phyloP scores from a whole-genome alignment of 2,329 filamentous ascomycete genomes.

The Claviceps fusiformis region DNA sequence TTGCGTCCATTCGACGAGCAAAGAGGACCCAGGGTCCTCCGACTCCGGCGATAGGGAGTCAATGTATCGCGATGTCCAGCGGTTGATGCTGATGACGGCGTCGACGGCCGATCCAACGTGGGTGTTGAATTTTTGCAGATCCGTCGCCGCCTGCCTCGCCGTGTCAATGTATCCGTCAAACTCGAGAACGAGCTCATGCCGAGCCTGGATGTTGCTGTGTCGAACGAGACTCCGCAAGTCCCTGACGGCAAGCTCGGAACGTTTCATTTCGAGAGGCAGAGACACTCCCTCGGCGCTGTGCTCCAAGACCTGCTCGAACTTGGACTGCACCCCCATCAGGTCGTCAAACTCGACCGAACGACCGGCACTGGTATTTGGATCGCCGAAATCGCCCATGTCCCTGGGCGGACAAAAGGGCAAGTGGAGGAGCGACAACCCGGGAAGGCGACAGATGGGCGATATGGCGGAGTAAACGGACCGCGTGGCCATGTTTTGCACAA shows the following conservation, averaged over 20 bases:
- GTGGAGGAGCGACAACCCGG: slow-evolving; percentile 46
- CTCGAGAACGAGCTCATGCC: slow-evolving; percentile 59
- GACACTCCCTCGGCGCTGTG: slow-evolving; percentile 51
- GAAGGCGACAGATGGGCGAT: slow-evolving; percentile 56
- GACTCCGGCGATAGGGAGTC: slow-evolving; percentile 39
- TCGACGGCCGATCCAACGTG: slow-evolving; percentile 64
- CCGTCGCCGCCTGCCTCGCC: slow-evolving; percentile 47
- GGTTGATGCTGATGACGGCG: slow-evolving; percentile 59
- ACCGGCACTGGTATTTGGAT: slow-evolving; percentile 8
- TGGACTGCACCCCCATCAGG: slow-evolving; percentile 59
- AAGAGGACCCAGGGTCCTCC: slow-evolving; percentile 18
- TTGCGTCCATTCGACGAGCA: slow-evolving; percentile 25
- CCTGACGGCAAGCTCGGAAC: slow-evolving; percentile 53
- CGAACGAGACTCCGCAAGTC: slow-evolving; percentile 16
- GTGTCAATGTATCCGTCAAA: slow-evolving; percentile 64
- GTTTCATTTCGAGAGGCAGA: slow-evolving; percentile 67
- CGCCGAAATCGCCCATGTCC: slow-evolving; percentile 9
- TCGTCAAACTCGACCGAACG: slow-evolving; percentile 19
- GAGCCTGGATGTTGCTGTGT: slow-evolving; percentile 53
- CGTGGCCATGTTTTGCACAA: slow-evolving; percentile 49
- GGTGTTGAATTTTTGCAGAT: slow-evolving; percentile 63
- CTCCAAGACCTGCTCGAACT: slow-evolving; percentile 63
- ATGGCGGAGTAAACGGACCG: slow-evolving; percentile 47
- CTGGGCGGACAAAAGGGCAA: slow-evolving; percentile 47
- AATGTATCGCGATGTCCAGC: slow-evolving; percentile 59